A percentile compares a stretch with the other conserved stretches of the same genome.
These are phyloP conservation scores for Triticum urartu DNA, from an alignment of 176 grass and related monocot genomes.

Conservation along the genomic window DNA sequence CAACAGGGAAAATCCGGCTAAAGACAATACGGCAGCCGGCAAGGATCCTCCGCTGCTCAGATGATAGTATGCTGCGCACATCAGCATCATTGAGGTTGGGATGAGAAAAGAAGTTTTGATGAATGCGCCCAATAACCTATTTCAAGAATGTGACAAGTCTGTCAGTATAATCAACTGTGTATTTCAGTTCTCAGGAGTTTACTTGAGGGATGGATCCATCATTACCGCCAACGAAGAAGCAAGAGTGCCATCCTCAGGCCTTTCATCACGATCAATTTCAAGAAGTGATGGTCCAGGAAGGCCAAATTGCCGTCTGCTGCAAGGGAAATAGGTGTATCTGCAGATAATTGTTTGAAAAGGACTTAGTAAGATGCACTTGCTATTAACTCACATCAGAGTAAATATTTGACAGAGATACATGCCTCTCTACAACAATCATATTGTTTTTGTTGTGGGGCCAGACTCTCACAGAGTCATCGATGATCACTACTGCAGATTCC, in stretches of 20 bases:
- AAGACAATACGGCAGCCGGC: slow-evolving; percentile 83
- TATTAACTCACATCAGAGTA: background rate
- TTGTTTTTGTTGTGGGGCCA: slow-evolving; percentile 98
- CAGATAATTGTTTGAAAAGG: slow-evolving; percentile 17
- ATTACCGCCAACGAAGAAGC: slow-evolving; percentile 86
- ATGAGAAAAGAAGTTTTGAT: slow-evolving; percentile 76
- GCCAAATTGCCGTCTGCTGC: slow-evolving; percentile 94
- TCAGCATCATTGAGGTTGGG: slow-evolving; percentile 78
- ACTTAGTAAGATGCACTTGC: slow-evolving; percentile 14
- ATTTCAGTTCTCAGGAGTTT: background rate
- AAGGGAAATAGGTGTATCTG: slow-evolving; percentile 98
- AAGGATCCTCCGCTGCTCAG: slow-evolving; percentile 85
- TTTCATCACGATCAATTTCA: slow-evolving; percentile 89
- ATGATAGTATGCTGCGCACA: slow-evolving; percentile 86
- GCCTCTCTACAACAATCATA: slow-evolving; percentile 97
- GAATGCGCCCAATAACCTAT: slow-evolving; percentile 90
- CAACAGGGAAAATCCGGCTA: slow-evolving; percentile 89
- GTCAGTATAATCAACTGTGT: slow-evolving; percentile 10
- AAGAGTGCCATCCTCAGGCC: slow-evolving; percentile 87
- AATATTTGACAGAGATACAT: slow-evolving; percentile 22
- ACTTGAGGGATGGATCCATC: background rate
- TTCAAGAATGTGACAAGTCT: slow-evolving; percentile 15
- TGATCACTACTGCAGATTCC: slow-evolving; percentile 95
- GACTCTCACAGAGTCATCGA: slow-evolving; percentile 87
- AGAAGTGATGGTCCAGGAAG: slow-evolving; percentile 89